Conservation (phyloP, 176 grass and related monocot species). For the Chloris gayana region DNA sequence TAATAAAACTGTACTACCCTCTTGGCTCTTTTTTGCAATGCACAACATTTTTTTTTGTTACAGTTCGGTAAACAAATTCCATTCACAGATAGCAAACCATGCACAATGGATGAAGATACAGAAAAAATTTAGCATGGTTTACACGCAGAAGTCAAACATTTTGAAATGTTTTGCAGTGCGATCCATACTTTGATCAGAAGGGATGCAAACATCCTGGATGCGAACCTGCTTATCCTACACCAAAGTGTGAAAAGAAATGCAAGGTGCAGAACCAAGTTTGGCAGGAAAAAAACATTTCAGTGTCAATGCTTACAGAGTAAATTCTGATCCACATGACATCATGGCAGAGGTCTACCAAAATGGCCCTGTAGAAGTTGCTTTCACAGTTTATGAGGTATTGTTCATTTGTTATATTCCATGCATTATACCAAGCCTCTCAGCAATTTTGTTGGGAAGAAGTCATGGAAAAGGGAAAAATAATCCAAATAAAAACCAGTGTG, state of each 20-base stretch:
- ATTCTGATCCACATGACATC: slow-evolving; percentile 70
- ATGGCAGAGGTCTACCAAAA: slow-evolving; percentile 88
- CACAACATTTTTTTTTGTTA: not conserved
- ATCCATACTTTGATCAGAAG: slow-evolving; percentile 89
- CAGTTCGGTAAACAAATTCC: slow-evolving; percentile 3
- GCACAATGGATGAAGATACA: not conserved
- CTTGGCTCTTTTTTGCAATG: too few species aligned
- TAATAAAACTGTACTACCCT: not conserved
- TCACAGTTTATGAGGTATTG: slow-evolving; percentile 88
- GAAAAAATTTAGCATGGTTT: slow-evolving; percentile 27
- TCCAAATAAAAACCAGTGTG: not conserved
- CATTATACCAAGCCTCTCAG: not conserved
- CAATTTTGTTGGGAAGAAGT: not conserved
- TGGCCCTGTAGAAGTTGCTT: slow-evolving; percentile 86
- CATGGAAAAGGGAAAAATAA: not conserved
- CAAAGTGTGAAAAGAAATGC: slow-evolving; percentile 83
- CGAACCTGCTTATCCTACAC: slow-evolving; percentile 78
- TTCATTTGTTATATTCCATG: not conserved
- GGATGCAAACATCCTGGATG: slow-evolving; percentile 88
- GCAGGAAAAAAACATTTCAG: slow-evolving; percentile 80
- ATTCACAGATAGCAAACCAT: not conserved
- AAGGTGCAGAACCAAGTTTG: slow-evolving; percentile 80
- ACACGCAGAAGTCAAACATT: slow-evolving; percentile 6
- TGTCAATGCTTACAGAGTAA: slow-evolving; percentile 70
- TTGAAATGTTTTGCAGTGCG: slow-evolving; percentile 61